Conservation (phyloP, 2,329 filamentous ascomycete species). For the Magnaporthales sp. region DNA sequence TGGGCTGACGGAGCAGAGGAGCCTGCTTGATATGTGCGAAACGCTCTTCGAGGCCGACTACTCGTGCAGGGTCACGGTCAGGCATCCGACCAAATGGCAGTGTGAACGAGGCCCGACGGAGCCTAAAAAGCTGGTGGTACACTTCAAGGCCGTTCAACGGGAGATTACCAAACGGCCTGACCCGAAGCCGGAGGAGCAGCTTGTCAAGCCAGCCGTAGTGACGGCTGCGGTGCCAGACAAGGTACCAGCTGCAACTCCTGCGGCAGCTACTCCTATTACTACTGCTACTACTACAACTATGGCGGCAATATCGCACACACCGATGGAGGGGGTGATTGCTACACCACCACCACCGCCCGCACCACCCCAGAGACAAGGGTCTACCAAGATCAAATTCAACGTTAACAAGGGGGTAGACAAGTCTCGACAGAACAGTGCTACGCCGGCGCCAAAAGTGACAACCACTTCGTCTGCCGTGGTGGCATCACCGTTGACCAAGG, state of each 20-base stretch:
- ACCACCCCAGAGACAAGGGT: constrained; percentile 9
- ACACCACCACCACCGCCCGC: constrained; percentile 6
- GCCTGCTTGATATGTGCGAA: constrained; percentile 41
- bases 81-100: constrained; percentile 37
- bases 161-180: constrained; percentile 7
- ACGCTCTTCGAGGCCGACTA: constrained; percentile 40
- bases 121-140: constrained; percentile 4
- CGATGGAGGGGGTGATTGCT: neutral
- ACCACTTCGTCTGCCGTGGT: neutral
- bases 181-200: neutral
- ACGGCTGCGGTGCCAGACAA: neutral
- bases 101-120: constrained; percentile 17
- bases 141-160: constrained; percentile 12
- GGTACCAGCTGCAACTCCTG: neutral
- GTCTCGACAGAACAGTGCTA: neutral
- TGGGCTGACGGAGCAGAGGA: constrained; percentile 37
- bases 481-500: constrained; percentile 13
- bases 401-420: constrained; percentile 6
- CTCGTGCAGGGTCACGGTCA: constrained; percentile 35
- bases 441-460: neutral
- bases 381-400: constrained; percentile 14
- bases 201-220: neutral
- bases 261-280: neutral
- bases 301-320: neutral
- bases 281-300: neutral